Evolutionary conservation across 2,329 filamentous ascomycete genomes (phyloP).

Genomic region (Phialophora expanda): DNA sequence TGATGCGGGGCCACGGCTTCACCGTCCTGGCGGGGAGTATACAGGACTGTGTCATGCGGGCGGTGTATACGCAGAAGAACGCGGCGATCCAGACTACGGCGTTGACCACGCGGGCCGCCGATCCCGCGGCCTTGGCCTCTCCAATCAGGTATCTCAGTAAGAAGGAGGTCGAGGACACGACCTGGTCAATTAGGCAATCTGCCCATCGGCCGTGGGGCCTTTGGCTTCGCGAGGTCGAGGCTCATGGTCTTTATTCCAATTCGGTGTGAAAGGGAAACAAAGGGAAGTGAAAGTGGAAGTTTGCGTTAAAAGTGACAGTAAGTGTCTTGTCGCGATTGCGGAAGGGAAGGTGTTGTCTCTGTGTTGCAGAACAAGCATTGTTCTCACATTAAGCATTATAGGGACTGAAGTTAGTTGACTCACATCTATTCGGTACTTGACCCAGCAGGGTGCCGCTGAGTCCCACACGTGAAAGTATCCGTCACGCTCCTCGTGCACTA

Average conservation of each 20-base stretch:
- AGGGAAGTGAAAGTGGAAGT: not conserved
- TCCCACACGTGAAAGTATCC: not conserved
- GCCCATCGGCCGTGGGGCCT: constrained; percentile 27
- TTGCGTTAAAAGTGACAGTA: not conserved
- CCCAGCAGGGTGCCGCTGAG: not conserved
- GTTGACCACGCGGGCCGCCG: not conserved
- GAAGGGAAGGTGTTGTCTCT: not conserved
- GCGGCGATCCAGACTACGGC: constrained; percentile 49
- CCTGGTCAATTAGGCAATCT: constrained; percentile 10
- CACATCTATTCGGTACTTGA: not conserved
- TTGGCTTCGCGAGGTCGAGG: constrained; percentile 31
- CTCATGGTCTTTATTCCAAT: constrained; percentile 26
- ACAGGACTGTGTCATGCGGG: constrained; percentile 49
- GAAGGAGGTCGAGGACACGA: constrained; percentile 23
- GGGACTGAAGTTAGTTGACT: not conserved
- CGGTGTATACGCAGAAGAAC: constrained; percentile 54
- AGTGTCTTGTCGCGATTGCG: not conserved
- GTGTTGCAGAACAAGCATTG: not conserved
- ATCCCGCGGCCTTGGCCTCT: not conserved
- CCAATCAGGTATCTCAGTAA: constrained; percentile 23
- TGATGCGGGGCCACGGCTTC: constrained; percentile 56
- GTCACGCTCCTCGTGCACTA: not conserved
- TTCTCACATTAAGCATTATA: not conserved
- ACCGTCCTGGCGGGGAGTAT: constrained; percentile 48
- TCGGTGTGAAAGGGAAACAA: not conserved